These are phyloP conservation scores for Potentilla sterilis DNA, from an alignment of 306 rosid species.

Conservation along the genomic window DNA sequence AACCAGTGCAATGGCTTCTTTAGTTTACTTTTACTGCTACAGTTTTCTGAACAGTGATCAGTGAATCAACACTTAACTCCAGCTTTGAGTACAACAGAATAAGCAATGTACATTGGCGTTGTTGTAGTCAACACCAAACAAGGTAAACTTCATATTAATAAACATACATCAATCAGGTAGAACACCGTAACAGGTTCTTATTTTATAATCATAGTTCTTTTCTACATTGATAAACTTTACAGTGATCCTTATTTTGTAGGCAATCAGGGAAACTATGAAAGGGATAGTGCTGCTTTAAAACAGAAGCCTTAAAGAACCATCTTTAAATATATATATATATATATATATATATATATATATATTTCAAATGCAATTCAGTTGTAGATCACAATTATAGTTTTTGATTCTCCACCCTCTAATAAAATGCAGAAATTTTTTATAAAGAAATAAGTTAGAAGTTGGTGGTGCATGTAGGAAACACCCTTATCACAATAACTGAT, in stretches of 20 bases:
- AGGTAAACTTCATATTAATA: background rate
- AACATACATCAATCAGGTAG: background rate
- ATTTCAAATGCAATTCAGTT: background rate
- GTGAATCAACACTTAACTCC: background rate
- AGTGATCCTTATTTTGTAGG: background rate
- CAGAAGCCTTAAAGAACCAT: background rate
- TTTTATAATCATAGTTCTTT: background rate
- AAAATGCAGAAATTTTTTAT: background rate
- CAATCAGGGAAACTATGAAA: background rate
- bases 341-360: background rate
- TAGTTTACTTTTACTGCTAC: background rate
- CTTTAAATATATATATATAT: background rate
- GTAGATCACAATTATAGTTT: background rate
- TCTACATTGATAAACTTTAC: background rate
- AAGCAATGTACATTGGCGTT: background rate
- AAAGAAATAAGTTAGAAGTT: background rate
- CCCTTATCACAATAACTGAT: background rate
- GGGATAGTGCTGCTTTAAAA: constrained; percentile 1
- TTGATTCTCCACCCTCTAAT: background rate
- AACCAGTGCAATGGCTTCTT: background rate
- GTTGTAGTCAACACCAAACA: background rate
- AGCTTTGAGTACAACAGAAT: background rate
- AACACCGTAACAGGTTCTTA: background rate
- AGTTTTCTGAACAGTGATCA: background rate
- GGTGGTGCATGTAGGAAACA: background rate